phyloP scores from a whole-genome alignment of 2,329 filamentous ascomycete species.

The Monilinia fructicola region DNA sequence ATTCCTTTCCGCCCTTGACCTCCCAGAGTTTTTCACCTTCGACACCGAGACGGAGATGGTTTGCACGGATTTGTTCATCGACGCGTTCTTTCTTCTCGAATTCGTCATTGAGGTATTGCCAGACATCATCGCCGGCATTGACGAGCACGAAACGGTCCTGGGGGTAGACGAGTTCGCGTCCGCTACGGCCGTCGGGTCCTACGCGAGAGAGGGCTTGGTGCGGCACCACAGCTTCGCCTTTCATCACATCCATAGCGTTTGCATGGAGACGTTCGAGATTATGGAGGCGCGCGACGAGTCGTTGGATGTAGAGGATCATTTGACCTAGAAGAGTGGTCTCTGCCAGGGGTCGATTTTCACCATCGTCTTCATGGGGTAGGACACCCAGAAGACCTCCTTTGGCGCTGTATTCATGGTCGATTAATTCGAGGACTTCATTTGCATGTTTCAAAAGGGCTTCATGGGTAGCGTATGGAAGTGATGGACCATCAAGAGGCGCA shows the following conservation, averaged over 20 bases:
- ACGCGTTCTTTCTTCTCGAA: constrained; percentile 42
- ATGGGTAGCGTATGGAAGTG: constrained; percentile 36
- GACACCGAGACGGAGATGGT: constrained; percentile 44
- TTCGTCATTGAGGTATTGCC: constrained; percentile 47
- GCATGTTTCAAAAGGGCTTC: constrained; percentile 53
- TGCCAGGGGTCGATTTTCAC: constrained; percentile 45
- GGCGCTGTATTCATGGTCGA: constrained; percentile 58
- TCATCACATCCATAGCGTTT: constrained; percentile 51
- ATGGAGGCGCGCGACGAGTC: constrained; percentile 55
- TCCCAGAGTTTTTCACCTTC: constrained; percentile 43
- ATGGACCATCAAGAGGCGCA: constrained; percentile 21
- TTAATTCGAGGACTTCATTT: constrained; percentile 58
- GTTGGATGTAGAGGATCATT: constrained; percentile 55
- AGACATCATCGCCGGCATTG: constrained; percentile 55
- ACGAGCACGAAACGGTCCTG: constrained; percentile 58
- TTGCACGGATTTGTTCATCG: constrained; percentile 45
- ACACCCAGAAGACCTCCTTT: constrained; percentile 57
- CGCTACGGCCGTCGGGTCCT: constrained; percentile 51
- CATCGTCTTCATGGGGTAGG: constrained; percentile 47
- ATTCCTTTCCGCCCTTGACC: constrained; percentile 29
- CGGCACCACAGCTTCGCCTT: constrained; percentile 52
- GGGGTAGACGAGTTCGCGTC: constrained; percentile 52
- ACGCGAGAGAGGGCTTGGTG: constrained; percentile 52
- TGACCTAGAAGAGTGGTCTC: constrained; percentile 57
- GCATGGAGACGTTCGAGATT: constrained; percentile 56